These are phyloP conservation scores for Cenchrus americanus DNA, from an alignment of 176 grass and related monocot species.

Conservation along the genomic window DNA sequence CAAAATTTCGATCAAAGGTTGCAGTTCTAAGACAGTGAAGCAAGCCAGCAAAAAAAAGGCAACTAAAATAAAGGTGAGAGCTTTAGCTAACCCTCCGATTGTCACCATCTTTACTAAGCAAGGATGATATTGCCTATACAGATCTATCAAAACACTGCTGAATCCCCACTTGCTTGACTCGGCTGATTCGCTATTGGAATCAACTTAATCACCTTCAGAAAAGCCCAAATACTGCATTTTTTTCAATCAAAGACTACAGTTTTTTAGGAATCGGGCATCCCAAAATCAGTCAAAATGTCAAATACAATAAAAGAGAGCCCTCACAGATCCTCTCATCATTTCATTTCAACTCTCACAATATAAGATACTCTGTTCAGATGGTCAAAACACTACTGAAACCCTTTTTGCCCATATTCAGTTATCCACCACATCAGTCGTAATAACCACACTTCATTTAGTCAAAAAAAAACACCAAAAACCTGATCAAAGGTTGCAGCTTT, in stretches of 20 bases:
- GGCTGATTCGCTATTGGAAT: not conserved
- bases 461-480: not conserved
- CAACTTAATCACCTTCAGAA: not conserved
- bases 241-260: not conserved
- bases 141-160: not conserved
- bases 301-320: not conserved
- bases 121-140: not conserved
- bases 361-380: not conserved
- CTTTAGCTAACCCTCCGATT: not conserved
- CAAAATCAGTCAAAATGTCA: not conserved
- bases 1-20: not conserved
- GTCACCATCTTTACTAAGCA: not conserved
- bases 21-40: not conserved
- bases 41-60: not conserved
- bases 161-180: not conserved
- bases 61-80: not conserved
- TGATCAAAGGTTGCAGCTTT: conserved; percentile 9
- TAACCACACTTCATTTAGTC: not conserved
- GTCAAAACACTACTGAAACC: not conserved
- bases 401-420: not conserved
- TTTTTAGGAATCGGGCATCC: not conserved
- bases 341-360: not conserved
- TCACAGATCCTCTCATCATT: not conserved
- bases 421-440: not conserved
- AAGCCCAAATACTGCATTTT: not conserved